phyloP scores from a whole-genome alignment of 352 stramenopile genomes.

The Phytophthora ohioensis region DNA sequence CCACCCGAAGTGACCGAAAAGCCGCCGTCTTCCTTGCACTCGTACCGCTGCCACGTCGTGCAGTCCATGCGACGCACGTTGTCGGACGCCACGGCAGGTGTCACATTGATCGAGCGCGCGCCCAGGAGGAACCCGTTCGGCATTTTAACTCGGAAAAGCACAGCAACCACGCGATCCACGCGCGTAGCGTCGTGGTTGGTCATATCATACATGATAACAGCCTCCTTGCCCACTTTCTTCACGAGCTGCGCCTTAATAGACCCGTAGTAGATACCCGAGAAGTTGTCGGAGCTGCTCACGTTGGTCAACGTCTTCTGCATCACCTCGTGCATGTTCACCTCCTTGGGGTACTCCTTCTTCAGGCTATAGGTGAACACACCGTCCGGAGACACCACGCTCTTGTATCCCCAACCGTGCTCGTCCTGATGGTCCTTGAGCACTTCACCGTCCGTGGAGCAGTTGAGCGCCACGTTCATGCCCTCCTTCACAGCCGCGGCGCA shows the following conservation, averaged over 20 bases:
- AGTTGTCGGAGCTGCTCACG: slow-evolving; percentile 40
- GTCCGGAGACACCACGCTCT: slow-evolving; percentile 34
- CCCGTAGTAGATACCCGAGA: slow-evolving; percentile 44
- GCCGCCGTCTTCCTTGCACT: slow-evolving; percentile 31
- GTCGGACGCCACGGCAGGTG: neutral
- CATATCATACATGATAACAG: slow-evolving; percentile 47
- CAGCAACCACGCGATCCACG: slow-evolving; percentile 45
- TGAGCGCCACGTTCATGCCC: slow-evolving; percentile 28
- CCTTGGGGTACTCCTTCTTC: slow-evolving; percentile 42
- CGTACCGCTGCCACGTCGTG: slow-evolving; percentile 44
- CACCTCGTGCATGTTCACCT: slow-evolving; percentile 39
- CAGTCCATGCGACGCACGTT: slow-evolving; percentile 40
- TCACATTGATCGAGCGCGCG: slow-evolving; percentile 35
- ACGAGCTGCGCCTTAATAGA: slow-evolving; percentile 43
- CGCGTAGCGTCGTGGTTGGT: slow-evolving; percentile 41
- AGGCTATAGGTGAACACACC: slow-evolving; percentile 43
- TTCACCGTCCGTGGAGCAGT: slow-evolving; percentile 40
- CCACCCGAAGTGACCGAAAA: slow-evolving; percentile 42
- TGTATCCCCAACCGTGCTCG: slow-evolving; percentile 45
- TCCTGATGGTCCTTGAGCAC: slow-evolving; percentile 43
- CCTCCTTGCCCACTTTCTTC: slow-evolving; percentile 40
- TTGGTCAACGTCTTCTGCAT: slow-evolving; percentile 42
- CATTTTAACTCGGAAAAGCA: slow-evolving; percentile 38
- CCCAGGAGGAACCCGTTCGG: slow-evolving; percentile 46
- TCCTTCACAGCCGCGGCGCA: slow-evolving; percentile 35